These are phyloP conservation scores for Cystobasidium pallidum DNA, from an alignment of 1,284 basidiomycete species.

Conservation along the genomic window DNA sequence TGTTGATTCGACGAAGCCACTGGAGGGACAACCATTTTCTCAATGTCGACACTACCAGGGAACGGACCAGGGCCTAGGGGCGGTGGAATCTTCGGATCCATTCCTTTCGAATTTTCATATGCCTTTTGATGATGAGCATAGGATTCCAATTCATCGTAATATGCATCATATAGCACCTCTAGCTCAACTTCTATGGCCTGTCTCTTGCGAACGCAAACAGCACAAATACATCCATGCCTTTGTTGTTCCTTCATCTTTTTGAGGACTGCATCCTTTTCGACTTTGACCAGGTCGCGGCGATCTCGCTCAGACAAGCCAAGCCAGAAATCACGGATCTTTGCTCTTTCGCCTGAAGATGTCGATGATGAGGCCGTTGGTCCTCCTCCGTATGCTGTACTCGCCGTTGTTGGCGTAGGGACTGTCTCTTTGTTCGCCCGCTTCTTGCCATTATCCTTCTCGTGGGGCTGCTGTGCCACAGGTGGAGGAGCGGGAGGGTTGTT, in stretches of 20 bases:
- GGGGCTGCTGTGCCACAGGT: conserved; percentile 28
- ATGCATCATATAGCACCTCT: conserved; percentile 98
- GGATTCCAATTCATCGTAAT: conserved; percentile 98
- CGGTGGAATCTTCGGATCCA: conserved; percentile 68
- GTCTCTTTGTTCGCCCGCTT: conserved; percentile 13
- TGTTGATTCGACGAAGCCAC: conserved; percentile 25
- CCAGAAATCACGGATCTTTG: conserved; percentile 98
- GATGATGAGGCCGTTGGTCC: conserved; percentile 22
- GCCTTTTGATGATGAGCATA: conserved; percentile 97
- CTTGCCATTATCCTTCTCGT: conserved; percentile 33
- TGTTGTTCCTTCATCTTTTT: conserved; percentile 99
- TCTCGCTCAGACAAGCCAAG: conserved; percentile 84
- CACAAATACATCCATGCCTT: conserved; percentile 91
- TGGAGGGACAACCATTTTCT: conserved; percentile 56
- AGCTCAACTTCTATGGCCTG: conserved; percentile 97
- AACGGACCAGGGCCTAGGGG: conserved; percentile 96
- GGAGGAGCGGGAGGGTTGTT: conserved; percentile 41
- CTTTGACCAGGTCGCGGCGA: conserved; percentile 83
- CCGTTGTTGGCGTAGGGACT: conserved; percentile 8
- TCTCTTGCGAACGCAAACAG: conserved; percentile 96
- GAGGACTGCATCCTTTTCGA: conserved; percentile 95
- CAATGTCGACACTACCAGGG: conserved; percentile 93
- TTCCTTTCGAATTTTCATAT: conserved; percentile 65
- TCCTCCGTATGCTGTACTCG: conserved; percentile 41
- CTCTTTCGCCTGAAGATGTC: conserved; percentile 71